Base-by-base conservation (phyloP, 2,329 filamentous ascomycete genomes). In the Cadophora sp. region DNA sequence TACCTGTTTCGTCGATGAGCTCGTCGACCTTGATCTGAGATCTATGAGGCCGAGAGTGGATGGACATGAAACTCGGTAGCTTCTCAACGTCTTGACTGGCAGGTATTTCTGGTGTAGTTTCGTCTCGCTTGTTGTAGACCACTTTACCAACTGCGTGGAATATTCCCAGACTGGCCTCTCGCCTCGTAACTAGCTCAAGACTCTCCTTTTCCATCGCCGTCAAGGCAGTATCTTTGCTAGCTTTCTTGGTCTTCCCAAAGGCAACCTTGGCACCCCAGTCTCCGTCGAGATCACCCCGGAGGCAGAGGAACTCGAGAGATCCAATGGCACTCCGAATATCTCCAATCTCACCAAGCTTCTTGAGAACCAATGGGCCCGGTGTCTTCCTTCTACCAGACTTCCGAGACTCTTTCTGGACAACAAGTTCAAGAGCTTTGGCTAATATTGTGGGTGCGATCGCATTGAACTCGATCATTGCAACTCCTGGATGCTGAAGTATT, bases 121-220 rank as follows among this genome's bases (percentile, higher is more conserved):
- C 88, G 24, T 91, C 85, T 55, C 96, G 87, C 78, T 97, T 99
- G 81, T 99, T 99, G 81, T 98, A 97, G 0, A 98, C 90, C 2
- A 99, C 92, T 77, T 96, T 97, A 3, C 95, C 96, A 14, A 98
- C 92, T 0, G 96, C 94, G 78, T 99, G 96, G 76, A 99, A 99
- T 60, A 99, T 93, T 1, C 95, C 96, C 2, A 99, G 83, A 70
- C 91, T 97, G 18, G 92, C 90, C 80, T 98, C 96, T 65, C 96
- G 87, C 75, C 94, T 93, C 0, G 92, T 93, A 24, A 98, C 87
- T 67, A 96, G 82, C 75, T 93, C 88, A 11, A 98, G 79, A 5
- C 89, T 94, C 70, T 96, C 91, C 66, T 87, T 83, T 78, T 98
- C 96, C 75, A 91, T 89, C 68, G 86, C 85, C 0, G 94, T 97